Conservation (phyloP, 1,284 basidiomycete species). For the Singerocomus inundabilis region DNA sequence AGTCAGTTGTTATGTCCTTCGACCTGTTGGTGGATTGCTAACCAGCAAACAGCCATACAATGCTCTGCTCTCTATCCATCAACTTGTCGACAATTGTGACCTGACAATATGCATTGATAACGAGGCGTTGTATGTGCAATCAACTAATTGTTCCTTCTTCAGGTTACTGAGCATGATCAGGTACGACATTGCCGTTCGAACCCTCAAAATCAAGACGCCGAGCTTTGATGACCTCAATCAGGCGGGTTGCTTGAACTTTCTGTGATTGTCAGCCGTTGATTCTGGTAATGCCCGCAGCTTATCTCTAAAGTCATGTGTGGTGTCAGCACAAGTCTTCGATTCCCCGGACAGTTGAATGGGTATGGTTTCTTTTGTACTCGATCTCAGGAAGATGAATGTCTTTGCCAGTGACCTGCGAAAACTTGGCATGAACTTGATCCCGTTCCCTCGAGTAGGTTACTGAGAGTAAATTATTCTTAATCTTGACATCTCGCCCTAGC, state of each 20-base stretch:
- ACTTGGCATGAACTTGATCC: slow-evolving; percentile 89
- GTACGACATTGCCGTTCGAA: slow-evolving; percentile 80
- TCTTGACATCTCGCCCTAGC: slow-evolving; percentile 37
- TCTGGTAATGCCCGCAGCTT: slow-evolving; percentile 43
- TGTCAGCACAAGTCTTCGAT: slow-evolving; percentile 85
- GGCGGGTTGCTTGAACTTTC: slow-evolving; percentile 44
- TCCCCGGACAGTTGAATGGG: slow-evolving; percentile 94
- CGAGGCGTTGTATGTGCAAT: slow-evolving; percentile 72
- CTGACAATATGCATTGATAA: slow-evolving; percentile 92
- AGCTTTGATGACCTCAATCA: slow-evolving; percentile 77
- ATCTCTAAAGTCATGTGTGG: slow-evolving; percentile 89
- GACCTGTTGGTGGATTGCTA: background rate
- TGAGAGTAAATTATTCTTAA: background rate
- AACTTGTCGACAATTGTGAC: slow-evolving; percentile 90
- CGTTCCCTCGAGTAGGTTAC: slow-evolving; percentile 78
- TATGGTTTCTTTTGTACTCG: slow-evolving; percentile 29
- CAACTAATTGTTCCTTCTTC: background rate
- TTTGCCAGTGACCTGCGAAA: slow-evolving; percentile 81
- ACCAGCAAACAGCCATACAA: slow-evolving; percentile 72
- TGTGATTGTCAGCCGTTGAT: background rate
- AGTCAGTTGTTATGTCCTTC: slow-evolving; percentile 36
- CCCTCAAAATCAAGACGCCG: slow-evolving; percentile 72
- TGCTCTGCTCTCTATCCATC: slow-evolving; percentile 85
- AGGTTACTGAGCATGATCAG: slow-evolving; percentile 33
- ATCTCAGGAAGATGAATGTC: slow-evolving; percentile 1